Conservation (phyloP, 164 flowering plant genomes). For the Macadamia integrifolia region DNA sequence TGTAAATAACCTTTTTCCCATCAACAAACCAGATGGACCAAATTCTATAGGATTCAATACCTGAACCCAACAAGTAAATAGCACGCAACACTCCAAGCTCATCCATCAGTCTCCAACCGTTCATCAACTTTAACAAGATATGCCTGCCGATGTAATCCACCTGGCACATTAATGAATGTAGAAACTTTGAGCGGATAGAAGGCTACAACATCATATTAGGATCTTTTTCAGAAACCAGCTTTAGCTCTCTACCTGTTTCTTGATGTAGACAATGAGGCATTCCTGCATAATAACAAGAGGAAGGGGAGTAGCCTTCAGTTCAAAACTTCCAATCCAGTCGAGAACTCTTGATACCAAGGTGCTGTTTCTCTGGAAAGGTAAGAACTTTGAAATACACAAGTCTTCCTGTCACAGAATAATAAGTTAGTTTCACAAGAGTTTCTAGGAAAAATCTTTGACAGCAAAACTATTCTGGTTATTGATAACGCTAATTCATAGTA, state of each 20-base stretch:
- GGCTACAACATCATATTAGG: not conserved
- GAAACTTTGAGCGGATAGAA: conserved; percentile 3
- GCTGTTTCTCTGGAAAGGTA: conserved; percentile 88
- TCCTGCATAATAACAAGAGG: conserved; percentile 83
- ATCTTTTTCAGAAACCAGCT: not conserved
- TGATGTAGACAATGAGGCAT: conserved; percentile 68
- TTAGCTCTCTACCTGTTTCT: conserved; percentile 60
- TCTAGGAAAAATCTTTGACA: conserved; percentile 1
- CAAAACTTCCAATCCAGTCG: conserved; percentile 51
- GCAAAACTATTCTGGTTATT: not conserved
- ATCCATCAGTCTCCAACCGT: conserved; percentile 94
- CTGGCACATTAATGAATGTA: conserved; percentile 28
- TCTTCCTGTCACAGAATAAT: conserved; percentile 47
- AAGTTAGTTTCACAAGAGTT: conserved; percentile 2
- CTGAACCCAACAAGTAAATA: conserved; percentile 90
- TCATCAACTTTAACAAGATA: conserved; percentile 73
- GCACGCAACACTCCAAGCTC: conserved; percentile 88
- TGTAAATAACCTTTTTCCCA: no score
- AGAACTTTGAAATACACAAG: conserved; percentile 49
- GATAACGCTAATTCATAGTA: conserved; percentile 13
- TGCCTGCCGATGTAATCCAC: conserved; percentile 80
- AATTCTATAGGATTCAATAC: conserved; percentile 24
- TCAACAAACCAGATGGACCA: not conserved
- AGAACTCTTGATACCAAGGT: conserved; percentile 72
- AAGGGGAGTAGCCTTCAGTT: conserved; percentile 59